These are phyloP conservation scores for Termitomyces sp. DNA, from an alignment of 768 basidiomycete species.

Conservation along the genomic window DNA sequence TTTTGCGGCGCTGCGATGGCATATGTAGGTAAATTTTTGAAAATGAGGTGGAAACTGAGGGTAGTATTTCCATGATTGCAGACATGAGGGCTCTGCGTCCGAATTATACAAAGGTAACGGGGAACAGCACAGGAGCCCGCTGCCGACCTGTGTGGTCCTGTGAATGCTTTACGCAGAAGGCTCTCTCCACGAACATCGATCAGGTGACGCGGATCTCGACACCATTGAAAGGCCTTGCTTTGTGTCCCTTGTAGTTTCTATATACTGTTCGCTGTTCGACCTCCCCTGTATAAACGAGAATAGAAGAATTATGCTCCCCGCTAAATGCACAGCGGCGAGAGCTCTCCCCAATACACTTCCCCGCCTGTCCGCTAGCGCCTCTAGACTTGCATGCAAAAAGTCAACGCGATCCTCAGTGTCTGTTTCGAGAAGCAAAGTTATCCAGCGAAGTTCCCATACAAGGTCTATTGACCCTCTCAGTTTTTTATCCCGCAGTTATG, in stretches of 20 bases:
- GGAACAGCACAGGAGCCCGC: too few relatives aligned
- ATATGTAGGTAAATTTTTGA: too few relatives aligned
- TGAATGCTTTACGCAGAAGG: too few relatives aligned
- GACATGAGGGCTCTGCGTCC: too few relatives aligned
- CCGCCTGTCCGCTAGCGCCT: background rate
- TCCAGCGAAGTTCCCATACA: background rate
- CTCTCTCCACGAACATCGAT: background rate
- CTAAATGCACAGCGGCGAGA: background rate
- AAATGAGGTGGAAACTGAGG: too few relatives aligned
- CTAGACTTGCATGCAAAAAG: background rate
- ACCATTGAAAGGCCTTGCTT: background rate
- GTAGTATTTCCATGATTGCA: too few relatives aligned
- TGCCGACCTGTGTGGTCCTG: too few relatives aligned
- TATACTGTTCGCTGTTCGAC: background rate
- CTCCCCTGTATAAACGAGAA: background rate
- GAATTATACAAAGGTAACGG: too few relatives aligned
- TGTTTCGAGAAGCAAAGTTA: background rate
- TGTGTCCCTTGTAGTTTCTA: background rate
- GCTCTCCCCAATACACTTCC: constrained; percentile 1
- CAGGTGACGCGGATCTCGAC: constrained; percentile 6
- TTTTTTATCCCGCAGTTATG: background rate
- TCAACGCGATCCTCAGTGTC: background rate
- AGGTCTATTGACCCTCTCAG: background rate
- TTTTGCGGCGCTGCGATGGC: too few relatives aligned
- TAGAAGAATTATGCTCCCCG: background rate